Evolutionary conservation across 116 monocot genomes (phyloP).

Genomic region (Dioscorea cayenensis): DNA sequence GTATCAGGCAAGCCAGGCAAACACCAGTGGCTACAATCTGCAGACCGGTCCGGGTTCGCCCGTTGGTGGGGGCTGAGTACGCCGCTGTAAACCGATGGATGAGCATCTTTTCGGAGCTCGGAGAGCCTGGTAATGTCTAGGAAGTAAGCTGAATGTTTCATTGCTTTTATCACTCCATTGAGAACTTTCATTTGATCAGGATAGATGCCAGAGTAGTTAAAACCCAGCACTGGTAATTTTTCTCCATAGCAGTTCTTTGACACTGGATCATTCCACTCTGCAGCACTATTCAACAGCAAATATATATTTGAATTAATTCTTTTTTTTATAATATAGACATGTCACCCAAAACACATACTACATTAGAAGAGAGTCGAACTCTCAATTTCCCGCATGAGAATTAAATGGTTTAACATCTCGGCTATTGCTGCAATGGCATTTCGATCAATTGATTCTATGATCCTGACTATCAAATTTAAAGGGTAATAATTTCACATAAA

Average conservation of each 20-base stretch:
- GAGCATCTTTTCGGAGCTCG: conserved; percentile 67
- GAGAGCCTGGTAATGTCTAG: conserved; percentile 66
- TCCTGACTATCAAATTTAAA: too few relatives aligned
- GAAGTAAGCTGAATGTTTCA: conserved; percentile 48
- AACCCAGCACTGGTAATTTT: conserved; percentile 40
- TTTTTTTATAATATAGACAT: too few relatives aligned
- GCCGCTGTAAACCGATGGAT: conserved; percentile 80
- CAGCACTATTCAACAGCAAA: conserved; percentile 27
- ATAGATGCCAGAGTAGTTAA: conserved; percentile 38
- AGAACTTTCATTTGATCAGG: conserved; percentile 48
- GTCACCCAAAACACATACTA: too few relatives aligned
- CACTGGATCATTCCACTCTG: conserved; percentile 52
- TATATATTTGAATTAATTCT: not conserved
- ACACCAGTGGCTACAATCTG: conserved; percentile 95
- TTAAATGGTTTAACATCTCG: too few relatives aligned
- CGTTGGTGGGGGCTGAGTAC: conserved; percentile 58
- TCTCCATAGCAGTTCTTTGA: conserved; percentile 79
- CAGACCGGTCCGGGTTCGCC: conserved; percentile 59
- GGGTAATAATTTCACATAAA: too few relatives aligned
- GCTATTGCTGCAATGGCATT: too few relatives aligned
- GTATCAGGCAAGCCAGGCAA: conserved; percentile 80
- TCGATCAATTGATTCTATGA: too few relatives aligned
- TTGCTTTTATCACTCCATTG: conserved; percentile 28
- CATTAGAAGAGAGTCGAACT: too few relatives aligned
- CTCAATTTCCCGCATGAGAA: too few relatives aligned